phyloP scores from a whole-genome alignment of 176 grass and related monocot genomes.

The Oryza rufipogon region DNA sequence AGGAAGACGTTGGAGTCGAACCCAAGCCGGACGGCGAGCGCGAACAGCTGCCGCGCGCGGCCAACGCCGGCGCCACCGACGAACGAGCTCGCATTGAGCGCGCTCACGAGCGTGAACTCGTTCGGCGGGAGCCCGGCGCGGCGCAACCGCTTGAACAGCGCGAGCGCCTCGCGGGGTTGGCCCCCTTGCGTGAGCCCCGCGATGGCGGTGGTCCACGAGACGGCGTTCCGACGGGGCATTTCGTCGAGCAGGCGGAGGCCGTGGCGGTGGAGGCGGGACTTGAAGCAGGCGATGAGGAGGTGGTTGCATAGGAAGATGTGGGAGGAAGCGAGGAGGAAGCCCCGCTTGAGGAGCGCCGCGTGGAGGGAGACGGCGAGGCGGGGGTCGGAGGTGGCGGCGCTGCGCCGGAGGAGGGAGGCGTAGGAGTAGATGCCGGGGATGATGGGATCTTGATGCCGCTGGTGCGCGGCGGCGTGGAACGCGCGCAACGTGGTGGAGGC shows the following conservation, averaged over 20 bases:
- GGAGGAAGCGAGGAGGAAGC: conserved; percentile 43
- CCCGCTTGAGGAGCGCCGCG: conserved; percentile 48
- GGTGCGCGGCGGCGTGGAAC: conserved; percentile 5
- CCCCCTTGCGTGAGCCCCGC: conserved; percentile 50
- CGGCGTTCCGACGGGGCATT: conserved; percentile 62
- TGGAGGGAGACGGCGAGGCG: conserved; percentile 46
- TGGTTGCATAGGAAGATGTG: conserved; percentile 62
- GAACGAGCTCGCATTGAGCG: conserved; percentile 61
- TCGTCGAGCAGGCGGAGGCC: conserved; percentile 65
- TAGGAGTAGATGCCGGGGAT: conserved; percentile 1
- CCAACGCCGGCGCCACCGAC: neutral
- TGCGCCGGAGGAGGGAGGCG: conserved; percentile 47
- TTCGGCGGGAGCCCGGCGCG: conserved; percentile 44
- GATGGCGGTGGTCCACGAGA: conserved; percentile 61
- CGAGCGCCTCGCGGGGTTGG: conserved; percentile 41
- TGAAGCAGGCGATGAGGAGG: conserved; percentile 68
- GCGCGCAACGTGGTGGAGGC: neutral
- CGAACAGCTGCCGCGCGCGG: conserved; percentile 42
- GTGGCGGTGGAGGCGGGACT: conserved; percentile 5
- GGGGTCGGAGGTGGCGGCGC: conserved; percentile 37
- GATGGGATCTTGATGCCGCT: neutral
- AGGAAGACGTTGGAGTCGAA: conserved; percentile 64
- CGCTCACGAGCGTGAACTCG: conserved; percentile 64
- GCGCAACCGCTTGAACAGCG: conserved; percentile 53
- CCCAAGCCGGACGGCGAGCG: conserved; percentile 48